Conservation (phyloP, 306 rosid genomes). For the Chamaecrista fasciculata region DNA sequence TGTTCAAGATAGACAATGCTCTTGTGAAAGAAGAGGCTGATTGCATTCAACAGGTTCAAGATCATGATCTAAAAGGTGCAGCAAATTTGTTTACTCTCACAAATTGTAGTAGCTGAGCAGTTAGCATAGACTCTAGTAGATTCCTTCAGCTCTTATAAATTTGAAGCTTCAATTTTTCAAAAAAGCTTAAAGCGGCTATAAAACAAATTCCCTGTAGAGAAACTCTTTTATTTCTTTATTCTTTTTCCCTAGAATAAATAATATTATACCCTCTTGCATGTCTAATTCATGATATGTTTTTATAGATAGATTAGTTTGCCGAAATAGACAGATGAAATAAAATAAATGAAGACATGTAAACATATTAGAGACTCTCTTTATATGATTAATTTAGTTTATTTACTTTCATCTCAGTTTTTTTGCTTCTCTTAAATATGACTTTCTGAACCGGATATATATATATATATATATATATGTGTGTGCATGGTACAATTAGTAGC, state of each 20-base stretch:
- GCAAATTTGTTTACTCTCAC: slow-evolving; percentile 64
- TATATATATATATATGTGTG: no score
- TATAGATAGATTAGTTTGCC: neutral
- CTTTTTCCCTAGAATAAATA: neutral
- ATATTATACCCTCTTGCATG: neutral
- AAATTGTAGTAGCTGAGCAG: slow-evolving; percentile 43
- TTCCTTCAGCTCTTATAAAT: no score
- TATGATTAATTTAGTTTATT: neutral
- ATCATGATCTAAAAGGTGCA: slow-evolving; percentile 71
- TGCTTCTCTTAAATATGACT: neutral
- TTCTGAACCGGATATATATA: no score
- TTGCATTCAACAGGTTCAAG: slow-evolving; percentile 47
- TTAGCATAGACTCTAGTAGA: slow-evolving; percentile 33
- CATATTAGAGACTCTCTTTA: neutral
- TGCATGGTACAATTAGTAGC: no score
- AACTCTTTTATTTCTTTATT: neutral
- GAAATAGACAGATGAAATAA: neutral
- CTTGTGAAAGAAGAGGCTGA: slow-evolving; percentile 44
- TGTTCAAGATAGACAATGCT: slow-evolving; percentile 40
- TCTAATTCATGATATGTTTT: neutral
- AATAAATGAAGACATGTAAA: no score
- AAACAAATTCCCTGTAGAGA: neutral
- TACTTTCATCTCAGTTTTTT: no score
- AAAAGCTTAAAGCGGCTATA: neutral
- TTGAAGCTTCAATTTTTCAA: neutral